These are phyloP conservation scores for Penicillium daleae DNA, from an alignment of 495 filamentous ascomycete genomes.

Conservation along the genomic window DNA sequence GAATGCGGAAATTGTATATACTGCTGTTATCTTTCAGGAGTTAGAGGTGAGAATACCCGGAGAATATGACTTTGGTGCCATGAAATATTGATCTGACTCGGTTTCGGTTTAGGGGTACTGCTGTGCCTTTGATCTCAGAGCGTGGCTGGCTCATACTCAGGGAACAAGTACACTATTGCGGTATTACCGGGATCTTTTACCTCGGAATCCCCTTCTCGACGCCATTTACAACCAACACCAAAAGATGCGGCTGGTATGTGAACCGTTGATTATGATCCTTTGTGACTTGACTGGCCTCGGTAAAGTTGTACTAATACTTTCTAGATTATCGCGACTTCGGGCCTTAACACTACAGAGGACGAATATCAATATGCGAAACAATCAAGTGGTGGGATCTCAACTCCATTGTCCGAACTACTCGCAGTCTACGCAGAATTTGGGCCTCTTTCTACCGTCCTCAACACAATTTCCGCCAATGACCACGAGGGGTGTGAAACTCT, in stretches of 20 bases:
- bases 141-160: constrained; percentile 10
- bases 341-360: constrained; percentile 2
- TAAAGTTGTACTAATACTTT: background rate
- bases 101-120: background rate
- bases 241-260: constrained; percentile 8
- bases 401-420: constrained; percentile 2
- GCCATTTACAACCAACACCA: constrained; percentile 9
- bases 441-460: background rate
- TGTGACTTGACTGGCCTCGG: background rate
- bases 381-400: background rate
- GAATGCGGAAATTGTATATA: constrained; percentile 16
- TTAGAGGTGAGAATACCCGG: constrained; percentile 12
- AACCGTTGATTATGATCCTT: background rate
- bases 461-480: background rate
- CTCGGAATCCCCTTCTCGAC: constrained; percentile 6
- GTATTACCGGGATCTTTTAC: constrained; percentile 1
- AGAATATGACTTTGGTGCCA: background rate
- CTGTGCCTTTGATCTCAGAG: constrained; percentile 3
- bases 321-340: constrained; percentile 1
- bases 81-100: background rate
- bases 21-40: constrained; percentile 12
- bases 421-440: constrained; percentile 7
- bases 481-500: background rate
- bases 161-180: constrained; percentile 1
- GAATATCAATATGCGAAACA: constrained; percentile 5